A percentile compares a stretch with the other conserved stretches of the same genome.
Evolutionary conservation across 2,329 filamentous ascomycete genomes (phyloP).

Genomic region (Colletotrichum magnum): DNA sequence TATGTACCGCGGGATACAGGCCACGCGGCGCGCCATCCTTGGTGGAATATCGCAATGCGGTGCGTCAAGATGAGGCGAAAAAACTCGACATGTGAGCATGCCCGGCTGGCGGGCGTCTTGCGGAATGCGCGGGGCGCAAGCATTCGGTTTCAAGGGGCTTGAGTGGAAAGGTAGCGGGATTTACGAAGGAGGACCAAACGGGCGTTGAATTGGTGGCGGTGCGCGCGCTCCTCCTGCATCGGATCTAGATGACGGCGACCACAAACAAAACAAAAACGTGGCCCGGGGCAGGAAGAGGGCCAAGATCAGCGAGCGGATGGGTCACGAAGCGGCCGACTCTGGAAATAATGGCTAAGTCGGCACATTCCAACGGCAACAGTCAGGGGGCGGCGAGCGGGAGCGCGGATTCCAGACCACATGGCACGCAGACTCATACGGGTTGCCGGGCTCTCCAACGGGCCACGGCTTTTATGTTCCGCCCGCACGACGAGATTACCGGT

Average conservation of each 20-base stretch:
- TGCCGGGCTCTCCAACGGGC: constrained; percentile 20
- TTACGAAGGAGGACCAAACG: constrained; percentile 15
- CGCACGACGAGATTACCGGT: constrained; percentile 9
- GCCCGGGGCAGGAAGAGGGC: constrained; percentile 17
- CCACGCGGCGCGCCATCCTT: constrained; percentile 17
- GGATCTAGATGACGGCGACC: constrained; percentile 15
- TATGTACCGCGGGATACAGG: neutral
- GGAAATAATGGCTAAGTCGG: constrained; percentile 30
- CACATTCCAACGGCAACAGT: constrained; percentile 6
- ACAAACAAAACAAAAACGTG: constrained; percentile 12
- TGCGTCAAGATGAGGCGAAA: constrained; percentile 26
- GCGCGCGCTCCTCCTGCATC: constrained; percentile 8
- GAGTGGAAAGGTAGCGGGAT: constrained; percentile 4
- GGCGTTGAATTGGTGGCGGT: neutral
- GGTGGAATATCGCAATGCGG: constrained; percentile 1
- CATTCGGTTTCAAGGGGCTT: constrained; percentile 30
- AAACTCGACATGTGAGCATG: constrained; percentile 12
- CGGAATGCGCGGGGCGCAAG: constrained; percentile 14
- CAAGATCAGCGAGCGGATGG: constrained; percentile 27
- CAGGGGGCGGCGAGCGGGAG: constrained; percentile 10
- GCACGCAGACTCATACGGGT: constrained; percentile 1
- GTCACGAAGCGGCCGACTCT: constrained; percentile 28
- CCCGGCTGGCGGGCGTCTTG: constrained; percentile 6
- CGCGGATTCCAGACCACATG: constrained; percentile 2
- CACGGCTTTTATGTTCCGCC: constrained; percentile 16